Base-by-base conservation (phyloP, 2,329 filamentous ascomycete genomes). In the Apiospora phragmitis region DNA sequence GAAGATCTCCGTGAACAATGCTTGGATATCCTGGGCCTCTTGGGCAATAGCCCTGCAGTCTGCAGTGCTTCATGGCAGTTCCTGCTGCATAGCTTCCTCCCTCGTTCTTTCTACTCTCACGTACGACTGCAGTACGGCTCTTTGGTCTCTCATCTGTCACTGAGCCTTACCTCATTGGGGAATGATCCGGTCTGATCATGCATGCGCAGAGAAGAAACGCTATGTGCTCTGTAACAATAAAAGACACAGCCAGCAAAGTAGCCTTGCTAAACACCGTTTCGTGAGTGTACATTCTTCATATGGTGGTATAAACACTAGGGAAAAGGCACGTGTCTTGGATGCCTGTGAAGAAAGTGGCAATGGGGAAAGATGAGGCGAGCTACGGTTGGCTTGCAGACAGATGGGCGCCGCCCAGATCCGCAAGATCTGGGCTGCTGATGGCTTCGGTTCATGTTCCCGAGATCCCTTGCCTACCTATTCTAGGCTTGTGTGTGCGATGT, bases 311-410 rank as follows among this genome's bases (percentile, higher is more conserved):
- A 3, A 7, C 0, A 29, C 16, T 16, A 32, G 29, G 29, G 9
- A 12, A 59, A 16, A n/a, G 18, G 55, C 55, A 62, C 55, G 55
- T 62, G 55, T 62, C 32, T 21, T 62, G 55, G 55, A 7, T 21
- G 18, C 32, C 55, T 35, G 18, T 35, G 29, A 62, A 38, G 18
- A 38, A n/a, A 8, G 55, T n/a, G 55, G 32, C 55, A 38, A 38
- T 62, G 32, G 32, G 29, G 32, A 38, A 62, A 12, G 29, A 38
- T 24, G 32, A 62, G 55, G 32, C 55, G 55, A 35, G 55, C 29
- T 38, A 38, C 55, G 55, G 55, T 62, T 62, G 55, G 55, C 55
- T 62, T 62, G 55, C 55, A 62, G 55, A 62, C 55, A 38, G 38
- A 12, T 38, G 55, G 32, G 55, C 55, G 55, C 55, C 55, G 18